A percentile compares a stretch with the other conserved stretches of the same genome.
phyloP scores from a whole-genome alignment of 2,329 filamentous ascomycete species.

The Furcasterigmium sp. region DNA sequence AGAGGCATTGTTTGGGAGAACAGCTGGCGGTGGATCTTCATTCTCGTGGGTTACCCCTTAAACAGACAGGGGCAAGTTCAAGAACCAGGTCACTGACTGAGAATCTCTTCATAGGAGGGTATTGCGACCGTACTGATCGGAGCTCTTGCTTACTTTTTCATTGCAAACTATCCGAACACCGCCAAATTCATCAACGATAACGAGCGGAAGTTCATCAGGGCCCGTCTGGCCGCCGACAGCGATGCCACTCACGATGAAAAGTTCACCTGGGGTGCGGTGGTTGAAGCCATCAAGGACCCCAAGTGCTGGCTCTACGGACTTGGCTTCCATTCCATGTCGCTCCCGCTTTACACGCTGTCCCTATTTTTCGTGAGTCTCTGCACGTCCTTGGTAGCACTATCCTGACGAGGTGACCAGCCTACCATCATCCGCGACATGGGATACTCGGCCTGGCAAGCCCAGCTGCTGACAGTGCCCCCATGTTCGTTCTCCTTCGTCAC shows the following conservation, averaged over 20 bases:
- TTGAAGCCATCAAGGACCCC: slow-evolving; percentile 57
- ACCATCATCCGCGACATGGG: slow-evolving; percentile 51
- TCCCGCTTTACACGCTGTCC: slow-evolving; percentile 53
- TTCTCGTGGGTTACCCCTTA: slow-evolving; percentile 37
- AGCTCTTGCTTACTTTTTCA: slow-evolving; percentile 48
- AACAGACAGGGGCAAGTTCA: fast-evolving
- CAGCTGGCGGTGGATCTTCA: slow-evolving; percentile 57
- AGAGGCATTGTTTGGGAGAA: slow-evolving; percentile 43
- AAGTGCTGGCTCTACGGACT: slow-evolving; percentile 71
- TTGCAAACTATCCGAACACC: slow-evolving; percentile 60
- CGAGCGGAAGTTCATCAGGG: slow-evolving; percentile 53
- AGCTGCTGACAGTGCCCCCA: slow-evolving; percentile 58
- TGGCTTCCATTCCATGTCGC: slow-evolving; percentile 66
- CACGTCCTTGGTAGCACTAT: background rate
- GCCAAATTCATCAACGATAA: slow-evolving; percentile 50
- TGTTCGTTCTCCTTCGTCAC: slow-evolving; percentile 59
- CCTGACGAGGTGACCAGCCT: slow-evolving; percentile 21
- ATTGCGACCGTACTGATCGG: slow-evolving; percentile 49
- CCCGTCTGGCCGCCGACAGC: slow-evolving; percentile 60
- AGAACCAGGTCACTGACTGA: slow-evolving; percentile 27
- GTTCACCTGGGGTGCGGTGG: slow-evolving; percentile 64
- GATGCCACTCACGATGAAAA: slow-evolving; percentile 64
- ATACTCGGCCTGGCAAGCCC: slow-evolving; percentile 46
- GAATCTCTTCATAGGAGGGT: slow-evolving; percentile 44
- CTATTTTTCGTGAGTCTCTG: slow-evolving; percentile 41